These are phyloP conservation scores for Cytospora piceae DNA, from an alignment of 2,329 filamentous ascomycete species.

Conservation along the genomic window DNA sequence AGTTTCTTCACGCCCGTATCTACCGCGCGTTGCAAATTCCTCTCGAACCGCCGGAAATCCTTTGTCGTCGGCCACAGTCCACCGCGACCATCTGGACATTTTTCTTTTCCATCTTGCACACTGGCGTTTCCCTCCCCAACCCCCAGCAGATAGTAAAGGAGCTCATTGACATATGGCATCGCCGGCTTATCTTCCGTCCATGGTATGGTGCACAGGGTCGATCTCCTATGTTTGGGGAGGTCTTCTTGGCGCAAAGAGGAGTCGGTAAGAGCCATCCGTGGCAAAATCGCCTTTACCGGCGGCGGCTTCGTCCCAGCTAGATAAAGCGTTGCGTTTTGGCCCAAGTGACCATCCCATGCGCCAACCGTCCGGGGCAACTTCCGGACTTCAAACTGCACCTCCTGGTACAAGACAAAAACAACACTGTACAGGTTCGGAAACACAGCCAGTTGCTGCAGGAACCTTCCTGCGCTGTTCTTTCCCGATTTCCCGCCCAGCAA, in stretches of 20 bases:
- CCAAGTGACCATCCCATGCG: conserved; percentile 20
- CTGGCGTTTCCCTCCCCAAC: conserved; percentile 37
- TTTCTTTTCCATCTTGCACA: conserved; percentile 32
- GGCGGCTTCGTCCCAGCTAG: conserved; percentile 27
- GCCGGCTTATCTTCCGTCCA: conserved; percentile 39
- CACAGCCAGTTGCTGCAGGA: conserved; percentile 46
- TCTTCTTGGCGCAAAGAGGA: neutral
- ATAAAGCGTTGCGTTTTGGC: conserved; percentile 26
- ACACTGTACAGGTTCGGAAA: conserved; percentile 47
- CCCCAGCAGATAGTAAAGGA: conserved; percentile 44
- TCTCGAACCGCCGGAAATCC: conserved; percentile 44
- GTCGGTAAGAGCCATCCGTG: neutral
- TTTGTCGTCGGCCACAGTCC: conserved; percentile 44
- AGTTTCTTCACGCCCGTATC: conserved; percentile 35
- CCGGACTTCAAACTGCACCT: conserved; percentile 51
- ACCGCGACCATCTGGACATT: neutral
- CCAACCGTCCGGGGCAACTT: conserved; percentile 32
- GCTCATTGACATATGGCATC: conserved; percentile 47
- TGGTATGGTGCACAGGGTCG: conserved; percentile 13
- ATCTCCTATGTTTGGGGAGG: neutral
- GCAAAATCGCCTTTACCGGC: conserved; percentile 26
- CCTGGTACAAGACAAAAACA: conserved; percentile 52
- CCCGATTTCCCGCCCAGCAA: conserved; percentile 46
- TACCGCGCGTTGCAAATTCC: conserved; percentile 41
- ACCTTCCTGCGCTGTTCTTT: conserved; percentile 48